phyloP scores from a whole-genome alignment of 805 yeast genomes.

The Pachysolen tannophilus region DNA sequence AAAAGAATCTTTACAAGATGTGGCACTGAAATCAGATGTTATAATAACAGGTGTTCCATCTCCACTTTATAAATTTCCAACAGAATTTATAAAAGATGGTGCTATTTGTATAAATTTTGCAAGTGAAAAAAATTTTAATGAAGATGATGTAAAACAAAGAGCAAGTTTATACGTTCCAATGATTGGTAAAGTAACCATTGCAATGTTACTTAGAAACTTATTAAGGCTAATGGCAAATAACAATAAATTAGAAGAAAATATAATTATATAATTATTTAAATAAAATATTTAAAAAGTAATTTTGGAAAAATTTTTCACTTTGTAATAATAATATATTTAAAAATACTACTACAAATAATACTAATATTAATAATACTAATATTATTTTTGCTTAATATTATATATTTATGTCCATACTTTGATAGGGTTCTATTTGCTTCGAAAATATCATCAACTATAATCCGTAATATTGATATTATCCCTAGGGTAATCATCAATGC shows the following conservation, averaged over 20 bases:
- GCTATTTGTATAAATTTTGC: conserved; percentile 88
- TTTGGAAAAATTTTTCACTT: no score
- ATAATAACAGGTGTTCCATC: conserved; percentile 95
- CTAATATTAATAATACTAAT: no score
- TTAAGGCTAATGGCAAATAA: conserved; percentile 73
- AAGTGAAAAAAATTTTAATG: conserved; percentile 72
- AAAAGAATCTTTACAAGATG: conserved; percentile 44
- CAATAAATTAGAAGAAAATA: conserved; percentile 7
- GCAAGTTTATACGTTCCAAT: conserved; percentile 94
- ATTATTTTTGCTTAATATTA: no score
- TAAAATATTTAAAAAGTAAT: no score
- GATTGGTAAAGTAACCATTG: conserved; percentile 92
- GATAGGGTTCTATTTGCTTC: no score
- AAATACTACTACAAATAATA: no score
- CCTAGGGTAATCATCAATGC: no score
- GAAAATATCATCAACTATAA: no score
- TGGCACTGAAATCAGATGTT: conserved; percentile 76
- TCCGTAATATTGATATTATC: no score
- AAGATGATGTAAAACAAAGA: conserved; percentile 69
- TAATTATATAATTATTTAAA: no score
- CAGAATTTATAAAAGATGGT: conserved; percentile 73
- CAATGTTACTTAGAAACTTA: conserved; percentile 88
- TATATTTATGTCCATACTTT: no score
- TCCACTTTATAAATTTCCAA: conserved; percentile 76
- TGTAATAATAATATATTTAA: no score